Evolutionary conservation across 768 basidiomycete genomes (phyloP), one percentile per base, ranked within the genome.

Genomic region (Candolleomyces eurysporus): DNA sequence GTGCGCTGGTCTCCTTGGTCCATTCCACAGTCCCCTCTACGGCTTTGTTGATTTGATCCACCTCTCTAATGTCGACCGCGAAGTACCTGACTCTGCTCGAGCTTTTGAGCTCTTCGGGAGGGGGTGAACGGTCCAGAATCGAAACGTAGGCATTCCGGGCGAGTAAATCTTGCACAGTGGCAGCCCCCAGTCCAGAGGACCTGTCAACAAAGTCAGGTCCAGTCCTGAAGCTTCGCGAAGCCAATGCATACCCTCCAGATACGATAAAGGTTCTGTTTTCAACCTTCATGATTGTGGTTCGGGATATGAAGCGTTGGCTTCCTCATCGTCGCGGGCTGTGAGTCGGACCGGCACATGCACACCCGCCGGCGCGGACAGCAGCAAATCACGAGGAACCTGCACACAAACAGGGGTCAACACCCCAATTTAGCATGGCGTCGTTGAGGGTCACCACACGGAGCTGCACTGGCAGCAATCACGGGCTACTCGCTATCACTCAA

Each of bases 161-260:
- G 42, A 82, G 73, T 36, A 88, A 76, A 57, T 76, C 75, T 5
- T 75, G 68, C 7, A 77, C 82, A 3, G 84, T 83, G 5, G 82
- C 81, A 9, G 85, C 76, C 17, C 85, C 85, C 11, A 86, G 76
- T 22, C 85, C 85, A 21, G 83, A 84, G 17, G 84, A 84, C 14
- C 84, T 86, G 61, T 26, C 60, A 14, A 48, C 43, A 56, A 45
- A 54, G 10, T 52, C 39, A 42, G 22, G 48, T 17, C 36, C 49
- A 26, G 22, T 31, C 48, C 31, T 45, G 14, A 22, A 30, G 42
- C 8, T 8, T 59, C 31, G 2, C 50, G 10, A 43, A 42, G 9
- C 30, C 13, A 36, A 4, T 19, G 68, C 78, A 66, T 63, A 85
- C 83, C 84, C 84, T 57, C 84, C 84, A 48, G 84, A 85, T 11